Conservation (phyloP, 2,329 filamentous ascomycete genomes). For the Colletotrichum limetticola region DNA sequence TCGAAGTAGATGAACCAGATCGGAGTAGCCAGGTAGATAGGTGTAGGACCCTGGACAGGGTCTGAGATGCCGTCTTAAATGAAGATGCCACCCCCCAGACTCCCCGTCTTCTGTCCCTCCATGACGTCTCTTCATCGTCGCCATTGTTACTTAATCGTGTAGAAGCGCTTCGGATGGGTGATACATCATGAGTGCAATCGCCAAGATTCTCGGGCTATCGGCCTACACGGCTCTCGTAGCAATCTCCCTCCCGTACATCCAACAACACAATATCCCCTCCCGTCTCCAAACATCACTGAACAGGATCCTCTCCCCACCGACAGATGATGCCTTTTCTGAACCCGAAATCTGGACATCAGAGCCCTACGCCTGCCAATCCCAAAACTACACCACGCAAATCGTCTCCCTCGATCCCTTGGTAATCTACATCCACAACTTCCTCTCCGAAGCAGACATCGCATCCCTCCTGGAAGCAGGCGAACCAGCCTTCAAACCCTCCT, state of each 20-base stretch:
- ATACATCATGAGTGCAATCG: conserved; percentile 9
- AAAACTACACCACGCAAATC: conserved; percentile 51
- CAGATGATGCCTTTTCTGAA: not conserved
- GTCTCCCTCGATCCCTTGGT: conserved; percentile 54
- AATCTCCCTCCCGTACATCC: conserved; percentile 20
- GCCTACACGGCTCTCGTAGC: conserved; percentile 29
- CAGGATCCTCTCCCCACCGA: not conserved
- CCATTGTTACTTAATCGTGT: not conserved
- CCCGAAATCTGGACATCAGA: not conserved
- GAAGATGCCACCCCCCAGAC: not conserved
- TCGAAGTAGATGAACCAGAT: too few relatives aligned
- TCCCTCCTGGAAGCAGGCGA: conserved; percentile 49
- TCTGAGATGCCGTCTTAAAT: not conserved
- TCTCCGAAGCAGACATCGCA: conserved; percentile 45
- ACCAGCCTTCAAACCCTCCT: conserved; percentile 48
- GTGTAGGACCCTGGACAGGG: too few relatives aligned
- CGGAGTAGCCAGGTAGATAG: too few relatives aligned
- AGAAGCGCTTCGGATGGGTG: not conserved
- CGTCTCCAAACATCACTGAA: not conserved
- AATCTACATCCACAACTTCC: conserved; percentile 55
- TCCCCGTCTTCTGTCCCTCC: too few relatives aligned
- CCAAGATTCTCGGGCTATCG: conserved; percentile 21
- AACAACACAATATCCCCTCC: not conserved
- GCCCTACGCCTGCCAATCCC: conserved; percentile 40
- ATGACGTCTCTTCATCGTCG: not conserved